Evolutionary conservation across 495 filamentous ascomycete species (phyloP), one percentile per base, ranked within the genome.

Genomic region (Parathielavia hyrcaniae): DNA sequence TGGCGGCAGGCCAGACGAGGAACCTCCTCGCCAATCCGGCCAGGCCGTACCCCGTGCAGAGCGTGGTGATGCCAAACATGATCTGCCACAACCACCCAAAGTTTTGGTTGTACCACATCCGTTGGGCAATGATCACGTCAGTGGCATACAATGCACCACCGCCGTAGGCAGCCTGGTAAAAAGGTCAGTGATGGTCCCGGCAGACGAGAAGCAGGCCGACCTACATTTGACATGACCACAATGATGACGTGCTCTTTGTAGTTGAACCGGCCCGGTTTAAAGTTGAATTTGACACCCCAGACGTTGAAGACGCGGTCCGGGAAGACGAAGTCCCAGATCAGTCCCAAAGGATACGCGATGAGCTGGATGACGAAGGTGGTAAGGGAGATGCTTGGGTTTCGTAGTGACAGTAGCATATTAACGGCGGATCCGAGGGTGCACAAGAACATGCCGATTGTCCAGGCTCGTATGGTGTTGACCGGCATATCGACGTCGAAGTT

Each of bases 171-270:
- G 71, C 71, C 71, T 74, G 40, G 35, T 6, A 30, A 2, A 36
- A n/a, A 9, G 2, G 17, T 69, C 34, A 65, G 67, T 54, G 47
- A 49, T 10, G 16, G n/a, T n/a, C 13, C 40, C 11, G 3, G 16
- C 17, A 17, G 3, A 43, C 17, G n/a, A 49, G 30, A 34, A 16
- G 43, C 34, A 34, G 38, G 50, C 40, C 49, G 23, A 68, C 71
- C 36, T 65, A 81, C 79, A 64, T 81, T 82, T 0, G 81, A 81
- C 86, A 89, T 90, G 60, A 87, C 82, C 19, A 85, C 85, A 63
- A 90, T 88, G 54, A 90, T 69, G 23, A 84, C 83, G 76, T 90
- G 87, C 67, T 90, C 87, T 64, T 90, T 90, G 69, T 84, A 83
- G 68, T 89, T 90, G 69, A 90, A 90, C 39, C 79, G 83, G 39